These are phyloP conservation scores for Fusarium sp. DNA, from an alignment of 2,329 filamentous ascomycete genomes.

Conservation along the genomic window DNA sequence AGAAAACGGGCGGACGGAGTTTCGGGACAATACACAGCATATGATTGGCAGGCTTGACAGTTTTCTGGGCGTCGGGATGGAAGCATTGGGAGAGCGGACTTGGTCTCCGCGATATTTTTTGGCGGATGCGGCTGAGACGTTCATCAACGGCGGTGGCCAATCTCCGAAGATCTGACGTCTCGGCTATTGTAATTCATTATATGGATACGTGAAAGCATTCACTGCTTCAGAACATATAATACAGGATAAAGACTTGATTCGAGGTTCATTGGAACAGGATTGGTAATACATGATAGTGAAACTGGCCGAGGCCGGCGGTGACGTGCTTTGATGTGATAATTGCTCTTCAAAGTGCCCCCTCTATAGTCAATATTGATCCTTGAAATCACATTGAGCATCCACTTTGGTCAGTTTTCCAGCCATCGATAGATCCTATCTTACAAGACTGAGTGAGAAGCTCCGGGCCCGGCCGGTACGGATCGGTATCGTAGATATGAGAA, in stretches of 20 bases:
- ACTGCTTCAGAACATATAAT: background rate
- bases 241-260: background rate
- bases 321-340: conserved; percentile 26
- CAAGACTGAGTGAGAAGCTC: background rate
- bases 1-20: conserved; percentile 38
- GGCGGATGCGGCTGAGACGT: background rate
- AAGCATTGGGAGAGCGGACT: conserved; percentile 34
- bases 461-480: background rate
- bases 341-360: conserved; percentile 13
- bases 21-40: conserved; percentile 14
- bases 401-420: background rate
- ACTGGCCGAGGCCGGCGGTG: conserved; percentile 20
- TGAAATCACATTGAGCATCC: background rate
- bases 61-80: conserved; percentile 2
- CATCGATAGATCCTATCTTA: background rate
- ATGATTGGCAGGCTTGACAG: conserved; percentile 22
- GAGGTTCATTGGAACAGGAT: background rate
- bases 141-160: background rate
- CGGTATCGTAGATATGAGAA: background rate
- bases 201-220: background rate
- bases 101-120: conserved; percentile 32
- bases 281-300: background rate
- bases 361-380: background rate
- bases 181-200: background rate
- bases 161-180: conserved; percentile 7